Evolutionary conservation across 2,329 filamentous ascomycete genomes (phyloP), one percentile per base, ranked within the genome.

Genomic region (Ascochyta lentis): DNA sequence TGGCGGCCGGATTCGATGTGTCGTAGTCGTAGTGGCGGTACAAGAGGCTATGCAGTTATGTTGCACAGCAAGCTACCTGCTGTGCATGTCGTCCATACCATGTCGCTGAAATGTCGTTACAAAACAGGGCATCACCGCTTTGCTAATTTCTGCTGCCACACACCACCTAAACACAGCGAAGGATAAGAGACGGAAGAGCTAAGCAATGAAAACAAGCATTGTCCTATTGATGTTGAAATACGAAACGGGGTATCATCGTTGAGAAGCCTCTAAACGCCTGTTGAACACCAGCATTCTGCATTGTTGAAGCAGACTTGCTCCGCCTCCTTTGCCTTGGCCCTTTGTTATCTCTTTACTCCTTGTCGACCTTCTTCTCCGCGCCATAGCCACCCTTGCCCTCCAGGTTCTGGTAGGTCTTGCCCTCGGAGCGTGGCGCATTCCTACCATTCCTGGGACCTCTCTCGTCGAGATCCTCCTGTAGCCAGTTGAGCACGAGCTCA

Each of bases 401-500:
- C 2, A 79, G 71, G 51, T 76, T 80, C 66, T 81, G 76, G 65
- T 89, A 91, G 7, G 86, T 86, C 80, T 84, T 84, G 3, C 88
- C 88, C 76, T 91, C 86, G 0, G 48, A 52, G 3, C 54, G 33
- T 15, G 48, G 48, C 9, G 77, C 82, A 54, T 81, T 76, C 53
- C 79, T 79, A 37, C 80, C 78, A 63, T 85, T 90, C 43, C 94
- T 81, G 3, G 93, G 93, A 0, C 94, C 94, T 63, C 94, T 82
- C 63, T 90, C 88, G 65, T 83, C 80, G 59, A 97, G 77, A 77
- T 98, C 94, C 58, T 90, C 85, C 71, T 86, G 86, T 74, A 99
- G 80, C 95, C 95, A 99, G 50, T 83, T 83, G 64, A 99, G 79
- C 27, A 98, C 95, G 60, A 99, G 77, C 78, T 96, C 90, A 9